Percentiles rank a stretch among this genome's conserved stretches.
Evolutionary conservation across 345 rosid species (phyloP).

Genomic region (Excoecaria cochinchinensis): DNA sequence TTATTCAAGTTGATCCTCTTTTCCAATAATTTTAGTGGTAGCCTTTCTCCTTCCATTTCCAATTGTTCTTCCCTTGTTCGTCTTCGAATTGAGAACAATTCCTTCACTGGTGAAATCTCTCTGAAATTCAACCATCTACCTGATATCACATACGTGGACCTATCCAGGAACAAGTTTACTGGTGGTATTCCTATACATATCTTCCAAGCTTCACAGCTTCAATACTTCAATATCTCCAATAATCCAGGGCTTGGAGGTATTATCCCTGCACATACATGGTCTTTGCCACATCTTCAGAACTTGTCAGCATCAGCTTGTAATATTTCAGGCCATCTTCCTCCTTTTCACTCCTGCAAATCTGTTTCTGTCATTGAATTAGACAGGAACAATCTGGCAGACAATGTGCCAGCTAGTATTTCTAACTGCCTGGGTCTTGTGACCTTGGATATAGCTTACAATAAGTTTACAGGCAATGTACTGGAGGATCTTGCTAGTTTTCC

Average conservation of each 20-base stretch:
- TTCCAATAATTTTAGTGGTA: constrained; percentile 68
- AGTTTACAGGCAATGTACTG: constrained; percentile 57
- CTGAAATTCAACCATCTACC: constrained; percentile 54
- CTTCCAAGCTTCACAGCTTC: constrained; percentile 55
- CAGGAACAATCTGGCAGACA: constrained; percentile 56
- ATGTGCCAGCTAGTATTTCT: constrained; percentile 50
- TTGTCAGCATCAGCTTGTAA: constrained; percentile 76
- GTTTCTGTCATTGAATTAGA: constrained; percentile 62
- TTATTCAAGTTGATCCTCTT: constrained; percentile 71
- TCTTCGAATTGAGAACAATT: constrained; percentile 80
- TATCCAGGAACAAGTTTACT: constrained; percentile 69
- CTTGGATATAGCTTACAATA: constrained; percentile 57
- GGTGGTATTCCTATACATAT: constrained; percentile 69
- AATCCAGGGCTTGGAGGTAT: constrained; percentile 66
- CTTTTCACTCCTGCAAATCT: constrained; percentile 56
- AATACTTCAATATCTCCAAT: constrained; percentile 68
- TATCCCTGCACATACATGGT: constrained; percentile 59
- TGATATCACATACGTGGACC: constrained; percentile 71
- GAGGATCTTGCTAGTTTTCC: constrained; percentile 53
- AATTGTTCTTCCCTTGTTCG: constrained; percentile 81
- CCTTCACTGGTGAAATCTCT: constrained; percentile 76
- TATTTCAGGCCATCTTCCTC: constrained; percentile 61
- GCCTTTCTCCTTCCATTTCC: constrained; percentile 62
- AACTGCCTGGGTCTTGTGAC: constrained; percentile 51
- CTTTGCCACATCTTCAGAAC: constrained; percentile 63